Base-by-base conservation (phyloP, 495 filamentous ascomycete species). In the Letharia lupina region DNA sequence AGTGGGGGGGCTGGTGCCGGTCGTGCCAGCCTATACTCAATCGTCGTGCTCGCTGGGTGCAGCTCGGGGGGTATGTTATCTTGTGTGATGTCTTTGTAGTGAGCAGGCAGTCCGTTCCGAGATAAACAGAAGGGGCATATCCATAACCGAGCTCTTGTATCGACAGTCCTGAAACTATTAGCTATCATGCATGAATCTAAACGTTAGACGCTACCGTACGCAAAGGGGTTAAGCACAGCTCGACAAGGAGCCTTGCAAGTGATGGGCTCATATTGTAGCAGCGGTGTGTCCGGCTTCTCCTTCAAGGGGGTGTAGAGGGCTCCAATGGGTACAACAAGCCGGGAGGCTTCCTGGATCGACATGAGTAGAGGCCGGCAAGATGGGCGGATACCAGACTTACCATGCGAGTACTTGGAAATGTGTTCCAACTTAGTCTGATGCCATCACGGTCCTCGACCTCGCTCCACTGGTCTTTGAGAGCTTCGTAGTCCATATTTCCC, bases 81-180 rank as follows among this genome's bases (percentile, higher is more conserved):
- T 71, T 90, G 84, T 35, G 92, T 93, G 73, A 99, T 99, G 77
- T 99, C 95, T 82, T 97, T 98, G 78, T 99, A 99, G 77, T 99
- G 95, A 65, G 92, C 89, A 63, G 95, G 95, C 42, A 99, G 86
- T 60, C 88, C 86, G 74, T 99, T 99, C 75, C 95, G 86, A 77
- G 91, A 92, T 23, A 98, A 83, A 77, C 95, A 99, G 80, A 98
- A 99, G 9, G 95, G 95, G 73, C 95, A 99, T 71, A 97, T 96
- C 95, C 95, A 99, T 66, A 98, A 84, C 61, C 91, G 86, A 68
- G 92, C 94, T 66, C 95, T 89, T 70, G 91, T 87, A 78, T 99
- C 95, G 65, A 99, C 93, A 75, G 94, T 92, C 77, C 94, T 97
- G 71, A 50, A 16, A 33, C 48, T 18, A 39, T 77, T 70, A 75